These are phyloP conservation scores for Chaetomiaceae sp. DNA, from an alignment of 2,329 filamentous ascomycete species.

Conservation along the genomic window DNA sequence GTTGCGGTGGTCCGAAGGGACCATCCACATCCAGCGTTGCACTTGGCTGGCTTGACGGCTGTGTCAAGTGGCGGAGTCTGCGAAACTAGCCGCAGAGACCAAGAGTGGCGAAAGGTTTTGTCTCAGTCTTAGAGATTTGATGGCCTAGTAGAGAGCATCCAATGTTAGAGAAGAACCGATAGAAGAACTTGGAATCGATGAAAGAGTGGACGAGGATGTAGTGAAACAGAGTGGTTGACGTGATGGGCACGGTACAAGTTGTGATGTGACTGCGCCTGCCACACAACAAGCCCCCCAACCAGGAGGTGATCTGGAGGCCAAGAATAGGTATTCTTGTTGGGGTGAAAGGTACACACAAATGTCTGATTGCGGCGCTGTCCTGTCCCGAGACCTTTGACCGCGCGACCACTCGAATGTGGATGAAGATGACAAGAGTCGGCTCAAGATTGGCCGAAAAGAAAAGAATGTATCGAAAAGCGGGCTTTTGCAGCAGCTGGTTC, in stretches of 20 bases:
- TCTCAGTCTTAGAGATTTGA: no score
- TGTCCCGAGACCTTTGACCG: not conserved
- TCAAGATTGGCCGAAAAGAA: not conserved
- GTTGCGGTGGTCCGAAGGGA: not conserved
- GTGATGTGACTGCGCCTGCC: not conserved
- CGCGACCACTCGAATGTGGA: not conserved
- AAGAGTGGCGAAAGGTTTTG: no score
- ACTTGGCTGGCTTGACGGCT: not conserved
- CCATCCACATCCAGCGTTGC: not conserved
- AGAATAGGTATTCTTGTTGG: not conserved
- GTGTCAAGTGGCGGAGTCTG: not conserved
- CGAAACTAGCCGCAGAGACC: no score
- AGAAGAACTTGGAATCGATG: not conserved
- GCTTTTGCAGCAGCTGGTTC: not conserved
- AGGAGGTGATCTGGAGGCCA: not conserved
- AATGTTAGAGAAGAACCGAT: not conserved
- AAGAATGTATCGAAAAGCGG: not conserved
- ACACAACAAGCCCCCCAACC: not conserved
- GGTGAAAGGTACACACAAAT: constrained; percentile 1
- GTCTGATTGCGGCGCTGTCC: constrained; percentile 9
- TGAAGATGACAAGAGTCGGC: not conserved
- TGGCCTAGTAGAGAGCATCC: not conserved
- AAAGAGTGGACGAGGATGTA: not conserved
- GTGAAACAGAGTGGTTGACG: no score
- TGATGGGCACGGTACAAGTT: no score